Percentiles rank a stretch among this genome's conserved stretches.
Conservation (phyloP, 768 basidiomycete species). For the Suillus brevipes region DNA sequence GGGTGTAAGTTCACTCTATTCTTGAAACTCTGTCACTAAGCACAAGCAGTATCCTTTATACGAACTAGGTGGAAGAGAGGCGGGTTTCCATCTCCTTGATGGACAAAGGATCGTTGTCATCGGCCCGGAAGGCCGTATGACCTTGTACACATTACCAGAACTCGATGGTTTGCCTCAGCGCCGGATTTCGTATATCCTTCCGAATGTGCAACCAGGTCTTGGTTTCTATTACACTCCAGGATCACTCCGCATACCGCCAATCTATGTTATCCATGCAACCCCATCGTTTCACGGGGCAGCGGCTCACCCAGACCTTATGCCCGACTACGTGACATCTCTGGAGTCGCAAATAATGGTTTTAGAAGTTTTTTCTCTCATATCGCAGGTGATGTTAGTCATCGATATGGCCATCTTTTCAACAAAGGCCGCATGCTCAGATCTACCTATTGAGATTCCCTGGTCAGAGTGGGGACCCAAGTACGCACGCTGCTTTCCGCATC, state of each 20-base stretch:
- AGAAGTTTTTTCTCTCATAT: neutral
- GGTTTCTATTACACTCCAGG: neutral
- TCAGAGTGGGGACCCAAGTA: neutral
- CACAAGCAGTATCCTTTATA: neutral
- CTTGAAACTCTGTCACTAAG: neutral
- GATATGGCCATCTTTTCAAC: neutral
- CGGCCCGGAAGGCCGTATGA: neutral
- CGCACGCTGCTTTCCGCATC: slow-evolving; percentile 1
- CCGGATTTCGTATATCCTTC: neutral
- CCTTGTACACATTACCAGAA: neutral
- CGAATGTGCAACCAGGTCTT: neutral
- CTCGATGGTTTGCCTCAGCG: neutral
- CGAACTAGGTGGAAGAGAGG: neutral
- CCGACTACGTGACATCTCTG: neutral
- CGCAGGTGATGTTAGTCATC: neutral
- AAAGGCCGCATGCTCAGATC: neutral
- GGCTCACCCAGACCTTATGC: neutral
- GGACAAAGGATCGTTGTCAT: neutral
- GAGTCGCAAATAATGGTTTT: neutral
- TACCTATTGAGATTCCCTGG: neutral
- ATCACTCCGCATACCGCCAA: neutral
- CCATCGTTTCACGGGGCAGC: neutral
- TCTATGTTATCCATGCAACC: neutral
- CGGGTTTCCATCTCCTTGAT: neutral
- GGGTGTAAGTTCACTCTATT: neutral